phyloP scores from a whole-genome alignment of 192 early-diverging fungal genomes.

The Allomyces arbusculus region DNA sequence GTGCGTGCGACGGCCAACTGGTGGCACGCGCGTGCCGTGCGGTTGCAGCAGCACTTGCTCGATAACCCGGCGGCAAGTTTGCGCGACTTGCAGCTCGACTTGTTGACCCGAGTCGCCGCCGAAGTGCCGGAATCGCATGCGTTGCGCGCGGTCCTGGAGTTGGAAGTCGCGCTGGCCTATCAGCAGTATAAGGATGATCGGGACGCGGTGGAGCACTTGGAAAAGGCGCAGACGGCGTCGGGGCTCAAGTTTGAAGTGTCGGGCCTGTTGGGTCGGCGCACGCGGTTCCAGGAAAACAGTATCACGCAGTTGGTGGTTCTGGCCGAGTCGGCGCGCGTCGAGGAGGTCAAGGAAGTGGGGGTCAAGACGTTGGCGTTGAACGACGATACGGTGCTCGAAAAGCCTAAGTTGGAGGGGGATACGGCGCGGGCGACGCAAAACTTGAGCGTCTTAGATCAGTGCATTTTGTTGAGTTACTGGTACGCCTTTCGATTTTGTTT shows the following conservation, averaged over 20 bases:
- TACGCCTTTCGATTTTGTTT: background rate
- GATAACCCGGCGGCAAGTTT: constrained; percentile 41
- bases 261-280: constrained; percentile 73
- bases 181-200: constrained; percentile 38
- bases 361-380: constrained; percentile 52
- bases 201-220: constrained; percentile 31
- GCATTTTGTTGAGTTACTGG: constrained; percentile 61
- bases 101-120: constrained; percentile 5
- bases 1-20: constrained; percentile 28
- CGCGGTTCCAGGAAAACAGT: constrained; percentile 80
- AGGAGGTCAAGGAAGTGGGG: constrained; percentile 10
- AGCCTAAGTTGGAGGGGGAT: constrained; percentile 34
- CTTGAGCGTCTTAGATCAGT: constrained; percentile 64
- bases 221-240: constrained; percentile 52
- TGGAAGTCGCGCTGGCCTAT: constrained; percentile 67
- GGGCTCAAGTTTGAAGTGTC: constrained; percentile 71
- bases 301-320: constrained; percentile 77
- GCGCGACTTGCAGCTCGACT: constrained; percentile 19
- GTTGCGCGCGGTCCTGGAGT: constrained; percentile 35
- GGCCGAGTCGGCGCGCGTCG: constrained; percentile 44
- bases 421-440: constrained; percentile 26
- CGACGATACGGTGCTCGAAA: constrained; percentile 82
- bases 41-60: constrained; percentile 57
- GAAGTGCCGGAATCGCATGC: constrained; percentile 16
- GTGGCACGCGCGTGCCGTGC: constrained; percentile 53